Percentiles rank a stretch among this genome's conserved stretches.
These are phyloP conservation scores for Umbelopsis isabellina DNA, from an alignment of 192 early-diverging fungal species.

Conservation along the genomic window DNA sequence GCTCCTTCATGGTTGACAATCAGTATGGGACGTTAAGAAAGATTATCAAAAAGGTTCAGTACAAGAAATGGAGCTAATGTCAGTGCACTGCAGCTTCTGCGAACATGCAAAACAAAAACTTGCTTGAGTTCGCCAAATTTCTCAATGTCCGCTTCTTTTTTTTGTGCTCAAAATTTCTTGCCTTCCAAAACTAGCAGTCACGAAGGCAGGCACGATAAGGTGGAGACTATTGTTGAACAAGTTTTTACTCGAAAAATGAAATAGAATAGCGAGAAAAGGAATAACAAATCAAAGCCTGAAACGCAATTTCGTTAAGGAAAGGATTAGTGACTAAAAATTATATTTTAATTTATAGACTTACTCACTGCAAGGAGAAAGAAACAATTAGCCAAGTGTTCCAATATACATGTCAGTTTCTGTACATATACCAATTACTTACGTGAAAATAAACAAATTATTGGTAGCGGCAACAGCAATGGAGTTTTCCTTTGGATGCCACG, in stretches of 20 bases:
- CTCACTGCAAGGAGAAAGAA: neutral
- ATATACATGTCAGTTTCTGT: neutral
- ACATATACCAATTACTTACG: conserved; percentile 40
- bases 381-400: neutral
- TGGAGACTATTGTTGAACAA: too few species aligned
- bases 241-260: conserved; percentile 3
- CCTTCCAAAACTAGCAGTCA: too few species aligned
- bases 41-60: neutral
- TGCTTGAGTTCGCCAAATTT: too few species aligned
- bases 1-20: conserved; percentile 72
- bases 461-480: conserved; percentile 91
- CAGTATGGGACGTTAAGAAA: neutral
- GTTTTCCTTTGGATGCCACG: conserved; percentile 93
- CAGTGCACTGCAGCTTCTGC: neutral
- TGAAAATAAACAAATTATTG: conserved; percentile 89
- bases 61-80: neutral
- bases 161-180: too few species aligned
- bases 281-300: conserved; percentile 18
- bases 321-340: neutral
- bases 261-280: neutral
- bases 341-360: neutral
- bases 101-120: conserved; percentile 14
- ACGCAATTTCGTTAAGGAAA: neutral
- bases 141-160: too few species aligned
- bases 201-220: too few species aligned